Conservation (phyloP, 305 asterid species). For the Salvia sclarea region DNA sequence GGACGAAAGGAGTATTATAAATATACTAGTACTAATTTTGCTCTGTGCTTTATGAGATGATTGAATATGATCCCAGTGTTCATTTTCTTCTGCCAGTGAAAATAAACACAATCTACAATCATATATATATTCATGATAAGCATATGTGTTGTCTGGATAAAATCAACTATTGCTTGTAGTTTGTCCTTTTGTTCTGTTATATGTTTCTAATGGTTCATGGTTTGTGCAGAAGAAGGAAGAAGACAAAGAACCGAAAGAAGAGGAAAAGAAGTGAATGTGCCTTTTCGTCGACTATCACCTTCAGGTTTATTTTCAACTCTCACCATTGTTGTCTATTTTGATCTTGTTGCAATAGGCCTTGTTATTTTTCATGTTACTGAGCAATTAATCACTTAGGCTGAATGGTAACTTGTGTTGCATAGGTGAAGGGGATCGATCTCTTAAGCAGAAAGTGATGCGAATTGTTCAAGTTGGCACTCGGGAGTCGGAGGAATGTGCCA, state of each 20-base stretch:
- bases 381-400: not conserved
- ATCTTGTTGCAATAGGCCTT: not conserved
- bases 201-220: not conserved
- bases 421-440: slow-evolving; percentile 26
- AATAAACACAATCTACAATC: not conserved
- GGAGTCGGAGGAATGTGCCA: not conserved
- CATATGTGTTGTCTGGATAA: not conserved
- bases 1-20: too few relatives aligned
- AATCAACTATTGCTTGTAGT: slow-evolving; percentile 1
- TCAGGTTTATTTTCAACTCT: slow-evolving; percentile 27
- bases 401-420: not conserved
- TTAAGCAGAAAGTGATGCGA: not conserved
- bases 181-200: not conserved
- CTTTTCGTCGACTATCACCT: not conserved
- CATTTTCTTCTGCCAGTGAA: not conserved
- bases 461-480: not conserved
- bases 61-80: not conserved
- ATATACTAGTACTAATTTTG: not conserved
- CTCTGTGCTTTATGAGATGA: not conserved
- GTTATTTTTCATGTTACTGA: not conserved
- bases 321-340: not conserved
- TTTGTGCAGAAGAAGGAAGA: slow-evolving; percentile 41
- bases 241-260: slow-evolving; percentile 37
- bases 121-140: not conserved
- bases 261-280: slow-evolving; percentile 38